Conservation (phyloP, 768 basidiomycete genomes). For the Rhizopogon vesiculosus region DNA sequence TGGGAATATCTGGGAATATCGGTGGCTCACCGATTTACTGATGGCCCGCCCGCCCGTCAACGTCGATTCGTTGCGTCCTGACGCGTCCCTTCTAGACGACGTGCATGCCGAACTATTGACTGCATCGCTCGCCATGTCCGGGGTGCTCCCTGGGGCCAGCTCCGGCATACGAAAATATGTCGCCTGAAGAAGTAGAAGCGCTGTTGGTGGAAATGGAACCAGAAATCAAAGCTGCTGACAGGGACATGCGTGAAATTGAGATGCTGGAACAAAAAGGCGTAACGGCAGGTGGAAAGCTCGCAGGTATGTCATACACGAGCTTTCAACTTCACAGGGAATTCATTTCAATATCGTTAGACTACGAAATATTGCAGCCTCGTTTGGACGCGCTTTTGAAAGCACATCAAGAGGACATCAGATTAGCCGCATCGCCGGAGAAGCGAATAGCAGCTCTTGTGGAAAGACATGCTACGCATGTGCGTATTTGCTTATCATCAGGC, state of each 20-base stretch:
- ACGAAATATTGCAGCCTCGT: conserved; percentile 65
- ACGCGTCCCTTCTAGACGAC: conserved; percentile 48
- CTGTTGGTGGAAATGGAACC: conserved; percentile 76
- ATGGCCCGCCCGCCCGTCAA: no score
- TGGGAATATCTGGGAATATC: no score
- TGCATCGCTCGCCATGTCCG: conserved; percentile 71
- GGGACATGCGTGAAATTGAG: no score
- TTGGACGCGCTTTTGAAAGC: conserved; percentile 58
- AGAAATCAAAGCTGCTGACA: conserved; percentile 52
- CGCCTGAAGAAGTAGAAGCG: conserved; percentile 63
- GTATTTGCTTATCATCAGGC: conserved; percentile 12
- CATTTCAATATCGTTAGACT: conserved; percentile 9
- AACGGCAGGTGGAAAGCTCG: no score
- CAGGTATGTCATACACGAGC: no score
- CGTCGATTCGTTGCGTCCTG: neutral
- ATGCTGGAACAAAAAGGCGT: no score
- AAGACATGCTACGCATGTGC: conserved; percentile 65
- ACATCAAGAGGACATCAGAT: conserved; percentile 53
- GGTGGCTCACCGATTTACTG: no score
- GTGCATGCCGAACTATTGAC: conserved; percentile 72
- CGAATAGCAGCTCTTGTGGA: conserved; percentile 64
- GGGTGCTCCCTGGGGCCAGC: conserved; percentile 42
- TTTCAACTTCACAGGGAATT: no score
- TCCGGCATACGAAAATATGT: conserved; percentile 61
- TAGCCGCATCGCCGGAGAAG: conserved; percentile 56